phyloP scores from a whole-genome alignment of 176 grass and related monocot genomes.

The Elaeis guineensis region DNA sequence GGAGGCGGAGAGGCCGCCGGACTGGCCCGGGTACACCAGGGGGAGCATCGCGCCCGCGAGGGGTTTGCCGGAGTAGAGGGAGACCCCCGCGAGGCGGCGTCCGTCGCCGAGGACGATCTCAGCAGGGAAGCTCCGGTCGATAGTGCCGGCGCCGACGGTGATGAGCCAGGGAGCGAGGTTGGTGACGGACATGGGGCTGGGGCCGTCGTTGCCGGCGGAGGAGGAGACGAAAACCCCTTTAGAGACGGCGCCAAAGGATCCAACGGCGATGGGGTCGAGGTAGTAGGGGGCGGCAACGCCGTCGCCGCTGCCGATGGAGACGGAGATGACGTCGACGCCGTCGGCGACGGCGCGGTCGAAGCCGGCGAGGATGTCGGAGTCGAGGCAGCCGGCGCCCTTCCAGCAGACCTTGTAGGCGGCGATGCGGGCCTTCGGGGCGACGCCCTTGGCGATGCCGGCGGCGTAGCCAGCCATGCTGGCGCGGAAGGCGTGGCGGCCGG shows the following conservation, averaged over 20 bases:
- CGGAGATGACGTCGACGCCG: conserved; percentile 85
- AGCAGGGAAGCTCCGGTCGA: conserved; percentile 74
- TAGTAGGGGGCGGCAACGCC: conserved; percentile 65
- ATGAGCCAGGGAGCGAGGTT: conserved; percentile 91
- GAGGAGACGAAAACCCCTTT: conserved; percentile 75
- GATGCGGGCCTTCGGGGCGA: conserved; percentile 82
- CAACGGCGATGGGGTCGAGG: conserved; percentile 81
- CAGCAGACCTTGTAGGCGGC: conserved; percentile 95
- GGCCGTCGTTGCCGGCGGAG: conserved; percentile 89
- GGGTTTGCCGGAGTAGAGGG: conserved; percentile 73
- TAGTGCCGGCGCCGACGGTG: conserved; percentile 87
- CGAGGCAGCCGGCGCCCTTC: conserved; percentile 80
- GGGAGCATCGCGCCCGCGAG: conserved; percentile 33
- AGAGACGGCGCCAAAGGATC: conserved; percentile 64
- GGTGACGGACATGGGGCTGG: conserved; percentile 72
- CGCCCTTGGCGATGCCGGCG: conserved; percentile 73
- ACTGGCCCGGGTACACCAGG: conserved; percentile 58
- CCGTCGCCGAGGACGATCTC: conserved; percentile 71
- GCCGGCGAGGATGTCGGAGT: conserved; percentile 90
- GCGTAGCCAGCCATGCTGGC: conserved; percentile 84
- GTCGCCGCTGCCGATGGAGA: conserved; percentile 86
- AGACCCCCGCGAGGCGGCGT: conserved; percentile 53
- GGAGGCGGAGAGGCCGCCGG: conserved; percentile 54
- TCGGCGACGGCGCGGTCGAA: conserved; percentile 90
- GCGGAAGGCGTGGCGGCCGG: conserved; percentile 65